A percentile compares a stretch with the other conserved stretches of the same genome.
These are phyloP conservation scores for Gyromitra esculenta DNA, from an alignment of 2,329 filamentous ascomycete species.

Conservation along the genomic window DNA sequence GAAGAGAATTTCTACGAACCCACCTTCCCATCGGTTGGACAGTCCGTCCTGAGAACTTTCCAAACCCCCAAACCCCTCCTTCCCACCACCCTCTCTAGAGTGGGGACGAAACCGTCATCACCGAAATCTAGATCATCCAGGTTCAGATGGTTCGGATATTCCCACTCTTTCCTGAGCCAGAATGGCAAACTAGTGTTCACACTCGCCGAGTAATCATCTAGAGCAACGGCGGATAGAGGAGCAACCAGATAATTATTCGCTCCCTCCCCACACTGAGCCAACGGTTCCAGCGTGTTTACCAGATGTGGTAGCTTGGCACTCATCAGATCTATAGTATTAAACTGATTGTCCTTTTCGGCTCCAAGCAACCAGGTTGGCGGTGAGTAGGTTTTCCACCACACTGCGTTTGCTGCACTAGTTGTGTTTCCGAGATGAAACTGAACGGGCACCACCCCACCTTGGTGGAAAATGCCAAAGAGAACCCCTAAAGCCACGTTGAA, in stretches of 20 bases:
- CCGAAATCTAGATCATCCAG: conserved; percentile 66
- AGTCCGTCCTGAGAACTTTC: conserved; percentile 57
- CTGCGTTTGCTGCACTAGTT: conserved; percentile 59
- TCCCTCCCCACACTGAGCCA: conserved; percentile 45
- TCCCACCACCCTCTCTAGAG: conserved; percentile 63
- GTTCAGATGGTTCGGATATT: conserved; percentile 64
- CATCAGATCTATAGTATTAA: conserved; percentile 64
- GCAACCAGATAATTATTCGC: conserved; percentile 62
- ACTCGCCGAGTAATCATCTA: conserved; percentile 60
- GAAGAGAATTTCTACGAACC: conserved; percentile 23
- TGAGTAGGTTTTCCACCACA: conserved; percentile 69
- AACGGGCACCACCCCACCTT: conserved; percentile 65
- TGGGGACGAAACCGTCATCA: conserved; percentile 63
- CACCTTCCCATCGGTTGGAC: conserved; percentile 19
- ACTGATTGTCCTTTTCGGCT: conserved; percentile 44
- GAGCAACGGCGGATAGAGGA: conserved; percentile 62
- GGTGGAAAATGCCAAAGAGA: conserved; percentile 67
- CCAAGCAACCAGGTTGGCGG: conserved; percentile 66
- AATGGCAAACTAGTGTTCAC: conserved; percentile 51
- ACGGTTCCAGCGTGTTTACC: conserved; percentile 60
- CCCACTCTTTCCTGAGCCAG: conserved; percentile 62
- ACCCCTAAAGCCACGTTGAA: conserved; percentile 65
- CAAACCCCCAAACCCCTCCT: conserved; percentile 65
- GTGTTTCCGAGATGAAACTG: conserved; percentile 63
- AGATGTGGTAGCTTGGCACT: conserved; percentile 63